Percentiles rank a stretch among this genome's conserved stretches.
Conservation (phyloP, 2,329 filamentous ascomycete genomes). For the Pseudocercospora fuligena region DNA sequence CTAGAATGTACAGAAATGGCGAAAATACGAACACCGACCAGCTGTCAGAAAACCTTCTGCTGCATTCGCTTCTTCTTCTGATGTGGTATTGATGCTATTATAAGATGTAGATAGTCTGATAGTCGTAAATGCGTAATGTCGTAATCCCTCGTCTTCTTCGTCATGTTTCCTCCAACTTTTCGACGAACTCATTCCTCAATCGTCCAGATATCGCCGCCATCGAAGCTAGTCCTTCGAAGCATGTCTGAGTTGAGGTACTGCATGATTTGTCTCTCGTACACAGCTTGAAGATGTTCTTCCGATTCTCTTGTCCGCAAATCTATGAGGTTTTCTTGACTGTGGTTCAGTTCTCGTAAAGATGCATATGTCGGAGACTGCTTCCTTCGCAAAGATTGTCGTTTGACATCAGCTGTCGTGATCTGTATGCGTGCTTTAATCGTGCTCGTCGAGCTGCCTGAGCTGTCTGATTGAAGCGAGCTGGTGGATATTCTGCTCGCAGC, state of each 20-base stretch:
- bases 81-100: neutral
- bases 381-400: constrained; percentile 31
- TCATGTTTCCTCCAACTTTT: too few relatives aligned
- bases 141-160: neutral
- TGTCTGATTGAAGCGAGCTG: constrained; percentile 16
- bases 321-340: constrained; percentile 22
- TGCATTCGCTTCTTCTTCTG: neutral
- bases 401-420: constrained; percentile 15
- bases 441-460: constrained; percentile 23
- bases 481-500: constrained; percentile 10
- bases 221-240: neutral
- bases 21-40: neutral
- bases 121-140: neutral
- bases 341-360: constrained; percentile 39
- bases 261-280: constrained; percentile 41
- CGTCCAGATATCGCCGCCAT: constrained; percentile 22
- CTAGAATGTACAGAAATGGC: neutral
- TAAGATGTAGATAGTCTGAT: neutral
- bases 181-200: constrained; percentile 12
- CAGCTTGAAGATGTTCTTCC: constrained; percentile 36
- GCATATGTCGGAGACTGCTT: constrained; percentile 32
- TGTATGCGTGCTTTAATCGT: constrained; percentile 22
- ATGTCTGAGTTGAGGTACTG: constrained; percentile 36
- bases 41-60: neutral
- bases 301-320: constrained; percentile 33